Percentiles rank a stretch among this genome's conserved stretches.
Conservation (phyloP, 495 filamentous ascomycete species). For the Chlorociboria aeruginascens region DNA sequence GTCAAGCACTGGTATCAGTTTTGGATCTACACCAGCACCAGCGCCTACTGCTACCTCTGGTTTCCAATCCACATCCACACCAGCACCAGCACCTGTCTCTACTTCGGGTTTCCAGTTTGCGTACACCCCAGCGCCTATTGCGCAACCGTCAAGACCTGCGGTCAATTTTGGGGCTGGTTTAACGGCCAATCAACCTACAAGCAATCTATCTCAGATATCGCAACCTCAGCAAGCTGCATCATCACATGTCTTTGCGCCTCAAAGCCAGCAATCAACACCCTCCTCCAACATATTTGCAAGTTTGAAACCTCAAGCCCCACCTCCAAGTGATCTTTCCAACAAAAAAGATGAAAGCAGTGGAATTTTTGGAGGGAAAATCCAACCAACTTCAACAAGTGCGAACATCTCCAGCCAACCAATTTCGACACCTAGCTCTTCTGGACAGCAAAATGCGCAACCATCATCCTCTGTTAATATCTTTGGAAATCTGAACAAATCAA, state of each 20-base stretch:
- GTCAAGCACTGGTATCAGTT: slow-evolving; percentile 2
- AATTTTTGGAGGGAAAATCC: slow-evolving; percentile 6
- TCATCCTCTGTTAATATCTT: slow-evolving; percentile 1
- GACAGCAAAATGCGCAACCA: neutral
- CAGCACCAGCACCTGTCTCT: neutral
- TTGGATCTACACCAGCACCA: slow-evolving; percentile 1
- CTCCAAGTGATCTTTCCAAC: slow-evolving; percentile 9
- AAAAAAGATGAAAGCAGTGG: slow-evolving; percentile 13
- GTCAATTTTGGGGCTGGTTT: no score
- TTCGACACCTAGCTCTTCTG: neutral
- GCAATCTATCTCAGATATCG: slow-evolving; percentile 2
- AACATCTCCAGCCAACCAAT: neutral
- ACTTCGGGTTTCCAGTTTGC: no score
- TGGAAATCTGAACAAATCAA: slow-evolving; percentile 3
- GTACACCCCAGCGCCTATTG: no score
- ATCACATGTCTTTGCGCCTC: neutral
- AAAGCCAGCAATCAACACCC: neutral
- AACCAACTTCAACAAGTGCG: neutral
- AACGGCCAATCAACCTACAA: neutral
- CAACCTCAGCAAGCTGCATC: neutral
- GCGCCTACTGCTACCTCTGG: neutral
- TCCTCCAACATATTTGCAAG: neutral
- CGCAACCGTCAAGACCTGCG: no score
- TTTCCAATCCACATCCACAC: no score
- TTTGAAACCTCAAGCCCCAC: neutral